These are phyloP conservation scores for Phaeosphaeria sp. DNA, from an alignment of 2,329 filamentous ascomycete genomes.

Conservation along the genomic window DNA sequence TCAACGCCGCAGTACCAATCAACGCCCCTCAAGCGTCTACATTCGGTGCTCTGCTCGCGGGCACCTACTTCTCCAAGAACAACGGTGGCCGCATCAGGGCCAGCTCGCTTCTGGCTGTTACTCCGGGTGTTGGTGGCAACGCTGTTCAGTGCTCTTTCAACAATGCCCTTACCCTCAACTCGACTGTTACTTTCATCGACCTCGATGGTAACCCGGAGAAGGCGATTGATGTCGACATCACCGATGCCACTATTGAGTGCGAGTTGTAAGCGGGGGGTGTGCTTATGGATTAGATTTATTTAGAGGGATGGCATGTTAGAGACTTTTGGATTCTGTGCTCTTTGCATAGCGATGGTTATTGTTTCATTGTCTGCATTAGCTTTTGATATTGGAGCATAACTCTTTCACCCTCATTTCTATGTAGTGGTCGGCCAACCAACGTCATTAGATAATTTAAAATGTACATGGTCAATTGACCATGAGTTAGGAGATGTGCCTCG, in stretches of 20 bases:
- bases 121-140: neutral
- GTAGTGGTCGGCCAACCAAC: neutral
- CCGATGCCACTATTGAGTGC: neutral
- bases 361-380: neutral
- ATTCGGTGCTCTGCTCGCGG: neutral
- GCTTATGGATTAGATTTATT: neutral
- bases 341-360: neutral
- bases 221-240: neutral
- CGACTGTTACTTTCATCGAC: neutral
- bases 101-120: neutral
- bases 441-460: neutral
- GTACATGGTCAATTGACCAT: neutral
- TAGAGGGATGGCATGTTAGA: neutral
- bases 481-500: neutral
- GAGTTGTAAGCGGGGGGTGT: neutral
- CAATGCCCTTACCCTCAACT: neutral
- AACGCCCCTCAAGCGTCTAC: neutral
- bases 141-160: neutral
- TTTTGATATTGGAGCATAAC: neutral
- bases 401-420: neutral
- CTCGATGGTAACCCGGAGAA: neutral
- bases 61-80: neutral
- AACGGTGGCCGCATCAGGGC: neutral
- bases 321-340: neutral
- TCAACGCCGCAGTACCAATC: neutral